Evolutionary conservation across 2,329 filamentous ascomycete genomes (phyloP), one percentile per base, ranked within the genome.

Genomic region (Thermoascus crustaceus): DNA sequence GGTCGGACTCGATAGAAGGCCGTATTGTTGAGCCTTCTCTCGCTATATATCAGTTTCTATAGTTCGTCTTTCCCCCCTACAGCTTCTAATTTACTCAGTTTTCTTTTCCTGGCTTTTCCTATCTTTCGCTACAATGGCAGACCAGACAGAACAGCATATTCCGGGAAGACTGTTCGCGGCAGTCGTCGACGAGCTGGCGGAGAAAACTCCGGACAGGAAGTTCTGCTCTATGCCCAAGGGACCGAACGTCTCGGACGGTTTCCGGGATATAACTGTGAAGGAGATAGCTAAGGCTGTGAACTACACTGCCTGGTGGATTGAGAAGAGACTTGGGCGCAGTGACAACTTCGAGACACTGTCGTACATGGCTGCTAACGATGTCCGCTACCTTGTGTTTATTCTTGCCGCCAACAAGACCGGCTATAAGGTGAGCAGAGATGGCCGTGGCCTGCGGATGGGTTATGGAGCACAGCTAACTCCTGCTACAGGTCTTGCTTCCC

Each of bases 321-420:
- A 52, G 25, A 30, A 41, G 10, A 35, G 36, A n/a, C 36, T 55
- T 19, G 40, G 44, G 17, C 22, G 27, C 22, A 39, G 38, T 4
- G 37, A 29, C 7, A 32, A 30, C 4, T 17, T 30, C 4, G 42
- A 51, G 27, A 46, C 48, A 2, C 18, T 55, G 35, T 46, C 49
- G 3, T 54, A 54, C 18, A 42, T 53, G 23, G 50, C 42, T 4
- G 37, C 25, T 1, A 49, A 53, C 24, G 50, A 54, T 41, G 26
- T 48, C 7, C 46, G 50, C 7, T 54, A 54, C 13, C 19, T 30
- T 13, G 19, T 47, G 0, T 48, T 54, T n/a, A 14, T 44, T 19
- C 30, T 54, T 2, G 50, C 49, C 3, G 49, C 43, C 8, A 46
- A 48, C 11, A 54, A 55, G 27, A 46, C 43, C 11, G 49, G 51